These are phyloP conservation scores for Withania somnifera DNA, from an alignment of 305 asterid species.

Conservation along the genomic window DNA sequence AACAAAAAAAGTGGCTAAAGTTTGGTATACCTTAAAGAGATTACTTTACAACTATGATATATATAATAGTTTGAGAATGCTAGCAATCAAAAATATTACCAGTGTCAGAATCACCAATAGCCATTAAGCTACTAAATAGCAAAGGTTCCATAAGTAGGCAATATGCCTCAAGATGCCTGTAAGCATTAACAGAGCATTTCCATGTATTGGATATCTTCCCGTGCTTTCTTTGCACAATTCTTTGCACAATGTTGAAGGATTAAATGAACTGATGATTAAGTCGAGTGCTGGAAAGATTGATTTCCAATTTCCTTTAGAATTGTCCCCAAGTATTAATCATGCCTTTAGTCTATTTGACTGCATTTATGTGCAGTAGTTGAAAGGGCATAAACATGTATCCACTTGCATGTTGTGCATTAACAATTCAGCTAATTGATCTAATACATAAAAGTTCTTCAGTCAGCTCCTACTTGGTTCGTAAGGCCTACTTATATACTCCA, in stretches of 20 bases:
- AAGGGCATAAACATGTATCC: too few relatives aligned
- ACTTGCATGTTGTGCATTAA: background rate
- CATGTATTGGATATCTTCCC: background rate
- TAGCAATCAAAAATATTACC: background rate
- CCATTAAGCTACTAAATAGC: background rate
- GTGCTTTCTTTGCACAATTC: background rate
- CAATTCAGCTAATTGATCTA: background rate
- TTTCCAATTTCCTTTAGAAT: background rate
- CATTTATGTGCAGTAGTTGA: too few relatives aligned
- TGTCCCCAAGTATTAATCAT: background rate
- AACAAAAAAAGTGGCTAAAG: background rate
- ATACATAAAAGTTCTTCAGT: background rate
- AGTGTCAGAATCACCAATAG: background rate
- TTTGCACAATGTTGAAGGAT: background rate
- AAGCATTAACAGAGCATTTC: background rate
- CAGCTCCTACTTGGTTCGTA: background rate
- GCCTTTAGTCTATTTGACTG: too few relatives aligned
- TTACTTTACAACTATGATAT: background rate
- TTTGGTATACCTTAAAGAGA: background rate
- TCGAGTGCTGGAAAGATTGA: background rate
- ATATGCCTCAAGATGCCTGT: background rate
- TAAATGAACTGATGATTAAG: background rate
- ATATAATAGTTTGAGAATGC: background rate
- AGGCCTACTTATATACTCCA: background rate
- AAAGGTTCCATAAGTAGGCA: background rate